Percentiles rank a stretch among this genome's conserved stretches.
These are phyloP conservation scores for Volvox reticuliferus DNA, from an alignment of 139 green algal species.

Conservation along the genomic window DNA sequence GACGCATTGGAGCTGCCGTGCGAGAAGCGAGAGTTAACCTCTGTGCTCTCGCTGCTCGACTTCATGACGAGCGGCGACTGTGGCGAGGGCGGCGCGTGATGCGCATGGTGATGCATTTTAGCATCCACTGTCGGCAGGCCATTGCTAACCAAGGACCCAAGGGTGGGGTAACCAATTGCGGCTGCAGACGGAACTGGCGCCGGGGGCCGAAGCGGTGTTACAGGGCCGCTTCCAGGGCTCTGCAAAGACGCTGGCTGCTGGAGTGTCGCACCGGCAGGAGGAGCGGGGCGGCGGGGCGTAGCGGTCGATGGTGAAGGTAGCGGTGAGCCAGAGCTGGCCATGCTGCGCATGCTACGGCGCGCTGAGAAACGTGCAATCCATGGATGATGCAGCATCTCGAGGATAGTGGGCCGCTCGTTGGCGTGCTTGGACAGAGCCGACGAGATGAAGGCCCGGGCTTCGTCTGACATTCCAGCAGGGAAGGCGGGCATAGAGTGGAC, in stretches of 20 bases:
- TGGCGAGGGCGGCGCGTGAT: slow-evolving; percentile 32
- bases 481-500: slow-evolving; percentile 52
- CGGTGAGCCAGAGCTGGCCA: not conserved
- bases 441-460: slow-evolving; percentile 61
- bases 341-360: slow-evolving; percentile 57
- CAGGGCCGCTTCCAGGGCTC: not conserved
- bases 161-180: slow-evolving; percentile 7
- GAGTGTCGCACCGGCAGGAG: not conserved
- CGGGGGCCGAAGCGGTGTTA: slow-evolving; percentile 31
- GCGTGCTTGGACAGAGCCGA: slow-evolving; percentile 65
- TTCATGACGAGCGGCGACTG: slow-evolving; percentile 44
- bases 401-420: slow-evolving; percentile 54
- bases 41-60: slow-evolving; percentile 28
- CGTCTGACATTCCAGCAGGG: slow-evolving; percentile 54
- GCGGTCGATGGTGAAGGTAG: not conserved
- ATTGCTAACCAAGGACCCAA: slow-evolving; percentile 24
- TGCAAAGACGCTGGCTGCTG: not conserved
- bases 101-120: not conserved
- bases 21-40: slow-evolving; percentile 31
- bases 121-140: not conserved
- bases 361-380: slow-evolving; percentile 66
- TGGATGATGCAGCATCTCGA: slow-evolving; percentile 69
- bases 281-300: slow-evolving; percentile 30
- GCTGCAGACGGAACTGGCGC: not conserved
- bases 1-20: slow-evolving; percentile 35